Base-by-base conservation (phyloP, 768 basidiomycete genomes). In the Suillus placidus region DNA sequence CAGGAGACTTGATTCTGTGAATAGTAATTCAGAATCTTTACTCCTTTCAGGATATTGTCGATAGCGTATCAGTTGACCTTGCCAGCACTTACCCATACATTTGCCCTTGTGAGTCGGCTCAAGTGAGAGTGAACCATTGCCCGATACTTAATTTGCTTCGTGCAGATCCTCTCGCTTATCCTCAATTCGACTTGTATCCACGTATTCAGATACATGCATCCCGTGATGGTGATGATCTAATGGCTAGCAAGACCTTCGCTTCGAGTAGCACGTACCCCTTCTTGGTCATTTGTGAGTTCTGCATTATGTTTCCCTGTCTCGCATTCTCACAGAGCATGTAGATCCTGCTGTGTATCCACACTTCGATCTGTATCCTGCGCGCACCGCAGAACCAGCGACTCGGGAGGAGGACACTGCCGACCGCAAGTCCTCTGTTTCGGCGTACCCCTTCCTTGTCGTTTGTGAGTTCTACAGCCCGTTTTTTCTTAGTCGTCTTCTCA, bases 151-250 rank as follows among this genome's bases (percentile, higher is more conserved):
- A 42, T 32, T 20, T 42, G 10, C 42, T 12, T 35, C 47, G 56
- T 60, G 8, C 56, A 77, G 71, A 71, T 52, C 65, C 67, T 54
- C 56, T 62, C 8, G 68, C 26, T 37, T 78, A 79, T 67, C 76
- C 78, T 62, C 63, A 71, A 68, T 79, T 79, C 43, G 71, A 77
- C 40, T 63, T 77, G 61, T 79, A 81, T 57, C 79, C 79, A 18
- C 42, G 2, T 32, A 18, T 43, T 30, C 58, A 60, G 58, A 60
- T 18, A 20, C 40, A 60, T 60, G 58, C 58, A 6, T 30, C 40
- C 30, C 18, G 26, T 42, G 40, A 20, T 20, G 26, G n/a, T 4
- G 23, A n/a, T 26, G 32, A 57, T 23, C 9, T 32, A 37, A 13
- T 12, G 7, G 42, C 20, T 6, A 52, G 4, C 23, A 57, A 66